Evolutionary conservation across 2,329 filamentous ascomycete species (phyloP).

Genomic region (Daldinia sp.): DNA sequence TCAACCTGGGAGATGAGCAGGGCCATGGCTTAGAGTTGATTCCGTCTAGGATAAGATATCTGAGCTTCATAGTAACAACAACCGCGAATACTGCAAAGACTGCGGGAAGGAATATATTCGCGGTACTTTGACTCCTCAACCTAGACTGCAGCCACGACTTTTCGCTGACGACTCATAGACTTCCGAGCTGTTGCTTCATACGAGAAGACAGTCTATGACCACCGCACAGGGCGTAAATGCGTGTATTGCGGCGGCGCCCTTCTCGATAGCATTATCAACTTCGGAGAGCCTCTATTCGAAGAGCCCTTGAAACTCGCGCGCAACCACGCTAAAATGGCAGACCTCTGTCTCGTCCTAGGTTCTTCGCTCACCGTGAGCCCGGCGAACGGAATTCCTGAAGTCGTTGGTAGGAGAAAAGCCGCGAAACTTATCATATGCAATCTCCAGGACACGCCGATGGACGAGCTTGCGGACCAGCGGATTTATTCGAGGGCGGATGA

Average conservation of each 20-base stretch:
- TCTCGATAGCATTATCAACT: conserved; percentile 61
- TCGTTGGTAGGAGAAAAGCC: conserved; percentile 47
- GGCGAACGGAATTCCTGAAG: conserved; percentile 57
- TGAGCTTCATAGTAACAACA: conserved; percentile 62
- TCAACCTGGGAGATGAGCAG: background rate
- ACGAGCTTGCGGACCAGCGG: conserved; percentile 52
- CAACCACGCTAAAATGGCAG: conserved; percentile 56
- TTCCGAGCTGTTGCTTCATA: conserved; percentile 60
- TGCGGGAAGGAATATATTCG: conserved; percentile 62
- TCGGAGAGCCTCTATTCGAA: conserved; percentile 55
- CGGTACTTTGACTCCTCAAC: conserved; percentile 45
- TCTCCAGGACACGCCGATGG: conserved; percentile 59
- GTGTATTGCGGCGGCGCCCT: conserved; percentile 54
- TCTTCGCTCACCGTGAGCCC: conserved; percentile 60
- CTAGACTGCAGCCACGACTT: background rate
- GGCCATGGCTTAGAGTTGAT: background rate
- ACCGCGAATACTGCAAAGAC: conserved; percentile 58
- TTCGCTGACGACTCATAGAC: conserved; percentile 49
- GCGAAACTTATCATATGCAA: conserved; percentile 60
- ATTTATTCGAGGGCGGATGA: conserved; percentile 55
- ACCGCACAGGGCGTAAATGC: conserved; percentile 61
- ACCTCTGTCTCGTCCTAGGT: conserved; percentile 61
- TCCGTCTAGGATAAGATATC: conserved; percentile 56
- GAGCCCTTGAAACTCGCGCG: conserved; percentile 52
- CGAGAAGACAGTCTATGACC: conserved; percentile 58